phyloP scores from a whole-genome alignment of 2,329 filamentous ascomycete species.

The Pseudogymnoascus sp. region DNA sequence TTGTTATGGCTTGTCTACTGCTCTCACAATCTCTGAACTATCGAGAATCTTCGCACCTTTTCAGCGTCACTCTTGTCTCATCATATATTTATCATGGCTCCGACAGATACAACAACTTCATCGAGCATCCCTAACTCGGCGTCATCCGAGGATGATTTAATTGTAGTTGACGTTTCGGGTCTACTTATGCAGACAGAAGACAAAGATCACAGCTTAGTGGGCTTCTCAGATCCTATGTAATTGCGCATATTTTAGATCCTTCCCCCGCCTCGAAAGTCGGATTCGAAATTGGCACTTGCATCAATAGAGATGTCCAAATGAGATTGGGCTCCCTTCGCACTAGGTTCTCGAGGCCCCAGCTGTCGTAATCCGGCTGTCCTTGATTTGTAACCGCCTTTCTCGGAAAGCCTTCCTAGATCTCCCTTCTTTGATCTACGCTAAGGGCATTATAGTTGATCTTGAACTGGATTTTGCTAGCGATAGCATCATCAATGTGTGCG shows the following conservation, averaged over 20 bases:
- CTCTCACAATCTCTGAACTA: not conserved
- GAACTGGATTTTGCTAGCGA: conserved; percentile 17
- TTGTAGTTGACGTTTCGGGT: too few species aligned
- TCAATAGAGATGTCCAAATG: conserved; percentile 18
- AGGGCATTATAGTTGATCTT: conserved; percentile 18
- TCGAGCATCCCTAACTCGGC: too few species aligned
- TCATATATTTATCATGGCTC: too few species aligned
- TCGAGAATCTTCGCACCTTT: not conserved
- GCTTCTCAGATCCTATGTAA: conserved; percentile 16
- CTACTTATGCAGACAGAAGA: not conserved
- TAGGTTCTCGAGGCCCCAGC: conserved; percentile 16
- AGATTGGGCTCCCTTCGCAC: conserved; percentile 17
- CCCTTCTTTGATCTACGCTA: conserved; percentile 11
- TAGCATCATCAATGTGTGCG: conserved; percentile 15
- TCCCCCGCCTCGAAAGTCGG: conserved; percentile 13
- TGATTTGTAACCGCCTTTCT: conserved; percentile 14
- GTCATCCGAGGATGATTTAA: too few species aligned
- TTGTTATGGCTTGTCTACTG: not conserved
- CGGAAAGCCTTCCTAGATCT: conserved; percentile 14
- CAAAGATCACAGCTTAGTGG: not conserved
- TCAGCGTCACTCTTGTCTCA: too few species aligned
- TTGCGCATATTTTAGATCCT: conserved; percentile 15
- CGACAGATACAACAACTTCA: too few species aligned
- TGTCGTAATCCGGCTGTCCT: conserved; percentile 18
- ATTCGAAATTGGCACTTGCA: conserved; percentile 16